These are phyloP conservation scores for Myriosclerotinia scirpicola DNA, from an alignment of 2,329 filamentous ascomycete genomes.

Conservation along the genomic window DNA sequence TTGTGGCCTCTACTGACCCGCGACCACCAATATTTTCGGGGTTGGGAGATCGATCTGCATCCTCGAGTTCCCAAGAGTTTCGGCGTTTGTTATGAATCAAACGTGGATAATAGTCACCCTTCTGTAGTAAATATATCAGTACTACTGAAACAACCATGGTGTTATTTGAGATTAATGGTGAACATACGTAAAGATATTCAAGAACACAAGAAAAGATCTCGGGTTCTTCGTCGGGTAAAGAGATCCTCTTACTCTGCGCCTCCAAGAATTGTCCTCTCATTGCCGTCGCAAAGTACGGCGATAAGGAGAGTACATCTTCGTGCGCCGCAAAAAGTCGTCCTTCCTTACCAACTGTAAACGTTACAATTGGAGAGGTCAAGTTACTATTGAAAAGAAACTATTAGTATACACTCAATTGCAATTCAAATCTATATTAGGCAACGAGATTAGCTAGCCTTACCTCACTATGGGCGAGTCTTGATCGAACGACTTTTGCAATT, in stretches of 20 bases:
- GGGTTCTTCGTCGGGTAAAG: slow-evolving; percentile 74
- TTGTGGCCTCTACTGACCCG: slow-evolving; percentile 69
- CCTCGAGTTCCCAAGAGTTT: slow-evolving; percentile 88
- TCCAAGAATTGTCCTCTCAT: slow-evolving; percentile 73
- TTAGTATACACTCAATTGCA: slow-evolving; percentile 22
- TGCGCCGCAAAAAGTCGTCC: slow-evolving; percentile 92
- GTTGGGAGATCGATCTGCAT: slow-evolving; percentile 58
- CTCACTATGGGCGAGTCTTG: slow-evolving; percentile 51
- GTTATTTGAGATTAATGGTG: background rate
- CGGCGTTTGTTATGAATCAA: slow-evolving; percentile 82
- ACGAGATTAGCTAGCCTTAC: slow-evolving; percentile 39
- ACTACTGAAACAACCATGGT: slow-evolving; percentile 1
- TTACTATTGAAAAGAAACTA: slow-evolving; percentile 31
- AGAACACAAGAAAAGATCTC: slow-evolving; percentile 92
- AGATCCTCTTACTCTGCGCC: slow-evolving; percentile 74
- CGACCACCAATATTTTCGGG: slow-evolving; percentile 56
- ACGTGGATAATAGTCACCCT: slow-evolving; percentile 64
- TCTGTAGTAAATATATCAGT: slow-evolving; percentile 28
- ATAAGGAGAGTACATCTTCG: slow-evolving; percentile 84
- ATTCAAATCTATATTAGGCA: slow-evolving; percentile 9
- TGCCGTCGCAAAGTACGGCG: slow-evolving; percentile 76
- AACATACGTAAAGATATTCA: slow-evolving; percentile 77
- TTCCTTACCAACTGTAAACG: slow-evolving; percentile 79
- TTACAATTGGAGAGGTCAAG: slow-evolving; percentile 71
- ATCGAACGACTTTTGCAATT: slow-evolving; percentile 81